phyloP scores from a whole-genome alignment of 805 yeast genomes.

The Metschnikowia rubicola region DNA sequence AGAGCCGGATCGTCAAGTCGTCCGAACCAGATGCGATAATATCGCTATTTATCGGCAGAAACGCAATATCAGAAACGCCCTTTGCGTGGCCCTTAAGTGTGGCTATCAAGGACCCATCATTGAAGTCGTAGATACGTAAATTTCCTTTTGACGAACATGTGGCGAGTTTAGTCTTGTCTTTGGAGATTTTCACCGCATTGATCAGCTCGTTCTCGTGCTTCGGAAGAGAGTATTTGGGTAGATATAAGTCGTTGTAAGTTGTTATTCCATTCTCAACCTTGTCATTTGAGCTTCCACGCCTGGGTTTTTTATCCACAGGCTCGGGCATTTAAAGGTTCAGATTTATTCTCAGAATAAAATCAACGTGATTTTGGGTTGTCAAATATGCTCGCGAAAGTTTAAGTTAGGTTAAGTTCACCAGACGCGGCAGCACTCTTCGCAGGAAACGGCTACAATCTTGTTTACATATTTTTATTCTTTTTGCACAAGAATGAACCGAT shows the following conservation, averaged over 20 bases:
- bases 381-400: too few relatives aligned
- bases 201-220: slow-evolving; percentile 10
- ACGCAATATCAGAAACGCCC: slow-evolving; percentile 73
- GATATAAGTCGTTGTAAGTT: slow-evolving; percentile 12
- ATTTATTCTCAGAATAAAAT: too few relatives aligned
- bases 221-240: slow-evolving; percentile 10
- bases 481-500: too few relatives aligned
- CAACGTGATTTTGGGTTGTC: too few relatives aligned
- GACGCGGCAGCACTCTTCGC: too few relatives aligned
- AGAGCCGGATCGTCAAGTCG: slow-evolving; percentile 74
- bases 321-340: slow-evolving; percentile 2
- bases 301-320: slow-evolving; percentile 5
- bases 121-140: slow-evolving; percentile 25
- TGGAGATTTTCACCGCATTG: slow-evolving; percentile 57
- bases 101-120: slow-evolving; percentile 15
- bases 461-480: too few relatives aligned
- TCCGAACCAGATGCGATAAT: slow-evolving; percentile 83
- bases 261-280: not conserved
- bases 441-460: too few relatives aligned
- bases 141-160: slow-evolving; percentile 36
- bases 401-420: too few relatives aligned
- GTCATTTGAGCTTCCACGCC: not conserved
- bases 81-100: slow-evolving; percentile 54
- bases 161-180: slow-evolving; percentile 58
- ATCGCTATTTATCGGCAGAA: slow-evolving; percentile 66